A percentile compares a stretch with the other conserved stretches of the same genome.
Conservation (phyloP, 2,329 filamentous ascomycete genomes). For the Akanthomyces dipterigenus region DNA sequence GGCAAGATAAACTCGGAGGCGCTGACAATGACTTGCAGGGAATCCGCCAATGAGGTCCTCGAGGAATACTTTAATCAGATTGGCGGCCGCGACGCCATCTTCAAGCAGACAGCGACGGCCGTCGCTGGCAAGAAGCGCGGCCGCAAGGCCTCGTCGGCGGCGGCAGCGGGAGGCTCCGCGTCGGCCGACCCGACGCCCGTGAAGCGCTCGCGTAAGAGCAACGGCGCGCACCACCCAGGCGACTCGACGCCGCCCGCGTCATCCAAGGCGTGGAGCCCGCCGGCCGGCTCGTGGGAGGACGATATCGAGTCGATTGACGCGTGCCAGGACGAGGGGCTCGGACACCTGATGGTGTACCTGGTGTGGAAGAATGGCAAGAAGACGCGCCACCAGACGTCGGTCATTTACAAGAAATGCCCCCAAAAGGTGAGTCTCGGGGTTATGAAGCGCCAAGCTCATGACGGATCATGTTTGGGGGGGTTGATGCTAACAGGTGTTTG, state of each 20-base stretch:
- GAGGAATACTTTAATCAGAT: constrained; percentile 55
- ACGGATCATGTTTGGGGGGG: no score
- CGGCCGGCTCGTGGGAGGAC: constrained; percentile 71
- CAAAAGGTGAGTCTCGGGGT: constrained; percentile 52
- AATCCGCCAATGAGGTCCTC: constrained; percentile 53
- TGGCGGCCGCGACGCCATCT: constrained; percentile 55
- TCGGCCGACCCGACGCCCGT: constrained; percentile 16
- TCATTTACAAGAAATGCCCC: constrained; percentile 69
- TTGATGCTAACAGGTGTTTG: neutral
- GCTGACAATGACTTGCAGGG: constrained; percentile 28
- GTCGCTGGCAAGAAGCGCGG: constrained; percentile 52
- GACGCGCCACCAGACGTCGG: constrained; percentile 62
- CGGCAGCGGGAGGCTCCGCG: constrained; percentile 16
- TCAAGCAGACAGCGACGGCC: constrained; percentile 44
- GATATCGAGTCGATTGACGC: constrained; percentile 65
- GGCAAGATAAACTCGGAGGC: no score
- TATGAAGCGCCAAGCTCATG: no score
- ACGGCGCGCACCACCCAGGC: constrained; percentile 42
- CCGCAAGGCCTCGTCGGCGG: constrained; percentile 27
- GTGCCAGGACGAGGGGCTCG: constrained; percentile 57
- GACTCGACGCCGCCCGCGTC: constrained; percentile 44
- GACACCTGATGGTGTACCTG: constrained; percentile 59
- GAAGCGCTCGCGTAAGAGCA: constrained; percentile 43
- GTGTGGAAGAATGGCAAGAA: constrained; percentile 69
- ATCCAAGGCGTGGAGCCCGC: constrained; percentile 54